Evolutionary conservation across 805 yeast species (phyloP).

Genomic region (Priceomyces carsonii): DNA sequence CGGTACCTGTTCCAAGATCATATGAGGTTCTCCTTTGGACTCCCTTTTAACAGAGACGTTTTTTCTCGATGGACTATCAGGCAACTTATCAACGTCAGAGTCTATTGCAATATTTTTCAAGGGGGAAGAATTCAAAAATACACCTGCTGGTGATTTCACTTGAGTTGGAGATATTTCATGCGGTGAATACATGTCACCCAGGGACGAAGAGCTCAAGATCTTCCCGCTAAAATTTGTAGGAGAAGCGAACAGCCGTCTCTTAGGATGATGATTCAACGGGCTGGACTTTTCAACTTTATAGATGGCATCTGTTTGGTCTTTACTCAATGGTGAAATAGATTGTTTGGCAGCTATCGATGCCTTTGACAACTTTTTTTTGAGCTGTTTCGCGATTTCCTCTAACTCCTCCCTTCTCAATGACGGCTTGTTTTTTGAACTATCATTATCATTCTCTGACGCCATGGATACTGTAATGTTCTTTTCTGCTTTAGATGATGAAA

Average conservation of each 20-base stretch:
- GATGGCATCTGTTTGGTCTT: no score
- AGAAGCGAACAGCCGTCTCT: conserved; percentile 23
- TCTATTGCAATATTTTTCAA: conserved; percentile 20
- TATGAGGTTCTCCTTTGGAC: conserved; percentile 16
- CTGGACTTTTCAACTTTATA: conserved; percentile 13
- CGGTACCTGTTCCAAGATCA: conserved; percentile 33
- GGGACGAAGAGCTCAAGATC: conserved; percentile 26
- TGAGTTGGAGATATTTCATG: conserved; percentile 42
- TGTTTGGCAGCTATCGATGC: conserved; percentile 48
- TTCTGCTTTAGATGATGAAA: conserved; percentile 11
- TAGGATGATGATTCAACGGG: conserved; percentile 32
- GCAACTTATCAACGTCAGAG: conserved; percentile 10
- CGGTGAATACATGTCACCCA: conserved; percentile 37
- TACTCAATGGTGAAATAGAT: conserved; percentile 18
- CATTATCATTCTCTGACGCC: conserved; percentile 10
- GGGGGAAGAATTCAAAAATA: conserved; percentile 37
- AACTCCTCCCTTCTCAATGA: conserved; percentile 45
- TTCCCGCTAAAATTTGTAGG: conserved; percentile 14
- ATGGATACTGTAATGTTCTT: conserved; percentile 2
- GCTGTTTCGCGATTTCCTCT: conserved; percentile 44
- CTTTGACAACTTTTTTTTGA: conserved; percentile 40
- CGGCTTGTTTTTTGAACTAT: conserved; percentile 25
- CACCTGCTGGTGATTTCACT: conserved; percentile 35
- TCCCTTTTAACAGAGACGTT: conserved; percentile 9
- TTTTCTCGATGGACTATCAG: conserved; percentile 37